Base-by-base conservation (phyloP, 2,329 filamentous ascomycete species). In the Epichloe festucae region DNA sequence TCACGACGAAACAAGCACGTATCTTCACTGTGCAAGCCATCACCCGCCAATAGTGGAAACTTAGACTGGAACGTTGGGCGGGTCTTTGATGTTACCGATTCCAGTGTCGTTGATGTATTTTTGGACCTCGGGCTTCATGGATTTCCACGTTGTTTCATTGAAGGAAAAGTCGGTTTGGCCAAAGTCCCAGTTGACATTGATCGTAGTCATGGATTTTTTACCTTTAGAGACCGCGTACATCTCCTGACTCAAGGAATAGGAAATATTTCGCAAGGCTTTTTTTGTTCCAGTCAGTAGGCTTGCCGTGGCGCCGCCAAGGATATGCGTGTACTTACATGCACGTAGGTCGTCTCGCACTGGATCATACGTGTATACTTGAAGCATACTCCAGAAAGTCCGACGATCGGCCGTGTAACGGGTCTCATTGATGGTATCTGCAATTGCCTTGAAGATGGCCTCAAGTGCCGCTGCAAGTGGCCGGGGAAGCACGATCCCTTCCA, bases 401-500 rank as follows among this genome's bases (percentile, higher is more conserved):
- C n/a, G 0, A 40, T 40, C 6, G 7, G 2, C 2, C 4, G 38
- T 17, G n/a, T 0, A 17, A 1, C 0, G 1, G 5, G 38, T 40
- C 15, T 40, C 39, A 17, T 40, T 17, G 12, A 40, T 40, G 39
- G 14, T 17, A 10, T 8, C 1, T 17, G 7, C 6, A 40, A 40
- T 11, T 15, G 1, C 0, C 39, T 40, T 40, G 39, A 40, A 40
- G 39, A 40, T 11, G 0, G 1, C 5, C 6, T 40, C 39, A 40
- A 40, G 6, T 14, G n/a, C 0, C 10, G 6, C 5, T 17, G 15
- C n/a, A 7, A 40, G n/a, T 40, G 39, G n/a, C 4, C 17, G 39
- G 17, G 38, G 39, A 17, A 40, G 4, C 10, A 40, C 4, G 1
- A 40, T 40, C 39, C 39, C 39, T 7, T 1, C n/a, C 39, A 40